phyloP scores from a whole-genome alignment of 768 basidiomycete genomes.

The Boletus bicolor region DNA sequence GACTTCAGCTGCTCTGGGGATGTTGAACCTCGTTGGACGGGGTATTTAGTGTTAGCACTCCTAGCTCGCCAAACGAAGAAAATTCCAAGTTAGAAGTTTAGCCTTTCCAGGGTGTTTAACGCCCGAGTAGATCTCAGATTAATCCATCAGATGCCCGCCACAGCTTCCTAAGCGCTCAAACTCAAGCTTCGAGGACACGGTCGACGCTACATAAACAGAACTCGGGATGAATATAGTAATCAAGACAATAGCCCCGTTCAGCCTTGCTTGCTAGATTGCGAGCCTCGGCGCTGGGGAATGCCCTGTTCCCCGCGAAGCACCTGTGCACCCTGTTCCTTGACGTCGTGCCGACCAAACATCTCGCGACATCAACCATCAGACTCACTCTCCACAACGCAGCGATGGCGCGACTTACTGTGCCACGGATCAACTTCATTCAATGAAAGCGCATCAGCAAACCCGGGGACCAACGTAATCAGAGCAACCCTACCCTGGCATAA shows the following conservation, averaged over 20 bases:
- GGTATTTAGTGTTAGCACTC: not conserved
- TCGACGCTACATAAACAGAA: not conserved
- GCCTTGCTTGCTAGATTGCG: slow-evolving; percentile 20
- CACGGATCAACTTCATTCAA: slow-evolving; percentile 27
- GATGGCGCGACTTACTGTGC: slow-evolving; percentile 23
- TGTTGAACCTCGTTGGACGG: not conserved
- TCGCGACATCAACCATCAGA: slow-evolving; percentile 4
- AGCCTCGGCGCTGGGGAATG: slow-evolving; percentile 29
- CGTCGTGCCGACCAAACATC: slow-evolving; percentile 33
- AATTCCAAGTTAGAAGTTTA: slow-evolving; percentile 19
- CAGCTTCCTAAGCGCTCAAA: not conserved
- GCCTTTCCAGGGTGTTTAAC: slow-evolving; percentile 8
- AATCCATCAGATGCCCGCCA: too few relatives aligned
- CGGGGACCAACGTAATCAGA: not conserved
- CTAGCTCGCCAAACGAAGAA: not conserved
- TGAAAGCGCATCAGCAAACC: slow-evolving; percentile 1
- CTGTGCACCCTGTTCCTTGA: slow-evolving; percentile 52
- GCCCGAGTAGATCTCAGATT: slow-evolving; percentile 20
- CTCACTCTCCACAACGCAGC: not conserved
- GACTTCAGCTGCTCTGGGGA: not conserved
- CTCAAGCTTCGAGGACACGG: not conserved
- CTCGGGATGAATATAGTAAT: not conserved
- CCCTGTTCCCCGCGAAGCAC: slow-evolving; percentile 50
- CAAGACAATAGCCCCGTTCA: not conserved
- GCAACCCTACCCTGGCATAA: slow-evolving; percentile 27